Percentiles rank a stretch among this genome's conserved stretches.
Evolutionary conservation across 805 yeast species (phyloP).

Genomic region (Spathaspora arborariae): DNA sequence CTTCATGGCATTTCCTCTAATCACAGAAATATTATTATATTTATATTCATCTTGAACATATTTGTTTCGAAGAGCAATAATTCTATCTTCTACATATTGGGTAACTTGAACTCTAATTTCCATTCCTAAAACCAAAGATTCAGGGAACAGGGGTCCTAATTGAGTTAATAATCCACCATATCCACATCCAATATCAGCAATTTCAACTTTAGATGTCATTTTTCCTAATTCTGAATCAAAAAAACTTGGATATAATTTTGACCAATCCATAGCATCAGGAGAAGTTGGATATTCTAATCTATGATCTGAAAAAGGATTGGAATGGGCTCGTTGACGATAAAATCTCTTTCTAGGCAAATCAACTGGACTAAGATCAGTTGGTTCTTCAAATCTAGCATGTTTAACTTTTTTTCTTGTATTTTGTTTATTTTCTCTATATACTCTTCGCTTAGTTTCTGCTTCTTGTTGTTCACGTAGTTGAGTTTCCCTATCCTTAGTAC

Average conservation of each 20-base stretch:
- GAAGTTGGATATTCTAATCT: constrained; percentile 78
- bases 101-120: constrained; percentile 98
- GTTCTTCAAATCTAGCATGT: constrained; percentile 40
- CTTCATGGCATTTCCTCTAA: constrained; percentile 97
- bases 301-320: constrained; percentile 96
- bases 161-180: constrained; percentile 88
- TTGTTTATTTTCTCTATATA: constrained; percentile 47
- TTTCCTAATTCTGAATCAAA: constrained; percentile 33
- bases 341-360: constrained; percentile 80
- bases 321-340: constrained; percentile 96
- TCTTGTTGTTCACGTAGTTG: constrained; percentile 20
- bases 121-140: constrained; percentile 82
- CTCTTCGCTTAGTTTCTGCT: constrained; percentile 41
- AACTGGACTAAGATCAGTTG: constrained; percentile 23
- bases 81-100: constrained; percentile 92
- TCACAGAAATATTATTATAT: constrained; percentile 82
- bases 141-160: constrained; percentile 73
- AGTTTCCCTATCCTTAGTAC: constrained; percentile 14
- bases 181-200: constrained; percentile 97
- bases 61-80: constrained; percentile 77
- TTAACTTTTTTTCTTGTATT: constrained; percentile 42
- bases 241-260: constrained; percentile 63
- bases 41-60: constrained; percentile 27
- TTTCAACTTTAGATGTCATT: constrained; percentile 59
- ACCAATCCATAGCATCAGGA: constrained; percentile 89